Evolutionary conservation across 352 stramenopile species (phyloP).

Genomic region (Pythium aristosporum): DNA sequence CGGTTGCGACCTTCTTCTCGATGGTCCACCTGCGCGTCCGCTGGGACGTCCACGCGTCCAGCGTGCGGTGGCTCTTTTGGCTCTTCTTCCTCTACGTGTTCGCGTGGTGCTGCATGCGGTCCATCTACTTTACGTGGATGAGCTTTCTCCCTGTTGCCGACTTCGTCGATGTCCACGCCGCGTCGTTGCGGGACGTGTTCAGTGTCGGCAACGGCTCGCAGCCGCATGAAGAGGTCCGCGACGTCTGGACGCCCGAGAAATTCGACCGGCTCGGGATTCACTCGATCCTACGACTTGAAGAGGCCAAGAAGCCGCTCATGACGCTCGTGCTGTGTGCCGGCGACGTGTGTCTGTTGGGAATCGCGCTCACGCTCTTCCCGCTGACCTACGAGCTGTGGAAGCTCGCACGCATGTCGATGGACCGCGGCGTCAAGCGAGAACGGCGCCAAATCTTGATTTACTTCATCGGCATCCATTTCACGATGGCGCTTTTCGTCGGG

Average conservation of each 20-base stretch:
- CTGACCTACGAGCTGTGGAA: slow-evolving; percentile 56
- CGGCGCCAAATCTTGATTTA: slow-evolving; percentile 44
- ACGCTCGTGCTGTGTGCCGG: slow-evolving; percentile 42
- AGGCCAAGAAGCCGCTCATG: slow-evolving; percentile 28
- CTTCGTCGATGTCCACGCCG: slow-evolving; percentile 13
- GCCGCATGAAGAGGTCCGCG: neutral
- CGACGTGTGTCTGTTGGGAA: slow-evolving; percentile 51
- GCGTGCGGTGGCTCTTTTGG: slow-evolving; percentile 64
- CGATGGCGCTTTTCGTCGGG: slow-evolving; percentile 31
- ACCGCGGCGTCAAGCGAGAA: slow-evolving; percentile 49
- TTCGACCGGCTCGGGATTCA: slow-evolving; percentile 51
- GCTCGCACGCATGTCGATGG: slow-evolving; percentile 62
- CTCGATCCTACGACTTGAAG: slow-evolving; percentile 29
- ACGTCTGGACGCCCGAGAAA: slow-evolving; percentile 20
- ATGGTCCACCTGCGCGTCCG: slow-evolving; percentile 24
- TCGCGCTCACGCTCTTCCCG: slow-evolving; percentile 53
- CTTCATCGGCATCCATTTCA: slow-evolving; percentile 22
- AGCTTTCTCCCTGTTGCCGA: neutral
- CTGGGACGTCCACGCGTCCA: slow-evolving; percentile 29
- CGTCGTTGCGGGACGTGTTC: neutral
- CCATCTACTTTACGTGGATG: slow-evolving; percentile 45
- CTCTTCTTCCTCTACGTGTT: slow-evolving; percentile 56
- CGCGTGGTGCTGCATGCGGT: slow-evolving; percentile 39
- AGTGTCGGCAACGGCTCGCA: neutral
- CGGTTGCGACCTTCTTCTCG: slow-evolving; percentile 14